Percentiles rank a stretch among this genome's conserved stretches.
Conservation (phyloP, 1,139 yeast genomes). For the Yamadazyma taylorii region DNA sequence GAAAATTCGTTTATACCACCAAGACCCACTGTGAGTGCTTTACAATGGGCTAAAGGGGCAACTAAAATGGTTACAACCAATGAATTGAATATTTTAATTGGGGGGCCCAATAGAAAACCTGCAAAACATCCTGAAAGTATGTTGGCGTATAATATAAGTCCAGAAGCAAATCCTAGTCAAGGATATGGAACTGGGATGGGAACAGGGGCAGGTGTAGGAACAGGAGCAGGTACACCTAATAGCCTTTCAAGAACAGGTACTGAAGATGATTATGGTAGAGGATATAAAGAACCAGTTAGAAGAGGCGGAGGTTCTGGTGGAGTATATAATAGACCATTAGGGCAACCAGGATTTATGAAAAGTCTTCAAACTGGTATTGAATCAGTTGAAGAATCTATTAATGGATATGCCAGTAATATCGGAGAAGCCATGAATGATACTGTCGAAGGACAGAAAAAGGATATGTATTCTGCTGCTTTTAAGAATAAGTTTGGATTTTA, state of each 20-base stretch:
- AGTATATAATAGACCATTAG: slow-evolving; percentile 16
- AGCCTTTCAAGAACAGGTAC: slow-evolving; percentile 8
- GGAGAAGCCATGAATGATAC: slow-evolving; percentile 56
- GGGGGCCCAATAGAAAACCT: slow-evolving; percentile 59
- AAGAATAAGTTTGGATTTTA: slow-evolving; percentile 56
- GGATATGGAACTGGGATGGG: slow-evolving; percentile 20
- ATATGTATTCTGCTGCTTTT: slow-evolving; percentile 51
- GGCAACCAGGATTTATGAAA: slow-evolving; percentile 43
- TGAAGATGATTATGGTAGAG: slow-evolving; percentile 25
- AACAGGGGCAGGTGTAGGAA: slow-evolving; percentile 8
- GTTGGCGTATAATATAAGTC: slow-evolving; percentile 55
- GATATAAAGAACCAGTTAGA: slow-evolving; percentile 52
- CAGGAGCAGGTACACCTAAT: no score
- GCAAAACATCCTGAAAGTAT: slow-evolving; percentile 56
- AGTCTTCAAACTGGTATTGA: slow-evolving; percentile 55
- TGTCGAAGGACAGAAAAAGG: slow-evolving; percentile 49
- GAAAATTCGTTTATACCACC: slow-evolving; percentile 65
- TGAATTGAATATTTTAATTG: slow-evolving; percentile 59
- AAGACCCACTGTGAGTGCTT: slow-evolving; percentile 76
- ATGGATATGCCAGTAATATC: slow-evolving; percentile 57
- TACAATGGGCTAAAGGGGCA: slow-evolving; percentile 84
- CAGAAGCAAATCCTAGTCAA: slow-evolving; percentile 44
- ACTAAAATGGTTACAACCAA: slow-evolving; percentile 54
- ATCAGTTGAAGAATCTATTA: slow-evolving; percentile 52
- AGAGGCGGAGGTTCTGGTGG: slow-evolving; percentile 15